Conservation (phyloP, 768 basidiomycete genomes). For the Macrolepiota albuminosa region DNA sequence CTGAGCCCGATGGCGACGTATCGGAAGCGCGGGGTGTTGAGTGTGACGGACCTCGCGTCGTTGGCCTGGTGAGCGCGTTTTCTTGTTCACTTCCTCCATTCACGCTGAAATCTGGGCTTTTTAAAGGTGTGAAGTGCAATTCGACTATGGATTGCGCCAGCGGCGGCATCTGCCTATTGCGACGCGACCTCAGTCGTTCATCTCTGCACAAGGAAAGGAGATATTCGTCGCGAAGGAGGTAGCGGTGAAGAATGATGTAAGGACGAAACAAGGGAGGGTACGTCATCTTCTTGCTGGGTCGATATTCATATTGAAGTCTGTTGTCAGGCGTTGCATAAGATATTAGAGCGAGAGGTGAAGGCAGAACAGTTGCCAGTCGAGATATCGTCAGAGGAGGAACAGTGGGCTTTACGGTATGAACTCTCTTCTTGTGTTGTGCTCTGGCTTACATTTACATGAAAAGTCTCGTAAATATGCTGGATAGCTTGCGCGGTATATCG, state of each 20-base stretch:
- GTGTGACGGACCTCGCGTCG: constrained; percentile 59
- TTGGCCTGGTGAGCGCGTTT: constrained; percentile 51
- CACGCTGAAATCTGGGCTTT: background rate
- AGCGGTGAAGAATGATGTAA: constrained; percentile 51
- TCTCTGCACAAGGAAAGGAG: constrained; percentile 51
- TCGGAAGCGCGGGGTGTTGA: constrained; percentile 41
- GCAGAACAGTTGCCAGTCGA: constrained; percentile 51
- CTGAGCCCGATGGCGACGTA: constrained; percentile 38
- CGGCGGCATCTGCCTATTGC: constrained; percentile 43
- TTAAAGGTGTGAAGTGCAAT: constrained; percentile 76
- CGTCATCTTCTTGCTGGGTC: constrained; percentile 8
- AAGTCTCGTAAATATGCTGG: constrained; percentile 73
- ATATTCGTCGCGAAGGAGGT: constrained; percentile 50
- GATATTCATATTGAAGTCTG: background rate
- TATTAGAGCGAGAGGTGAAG: constrained; percentile 68
- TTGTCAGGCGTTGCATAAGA: constrained; percentile 65
- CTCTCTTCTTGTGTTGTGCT: background rate
- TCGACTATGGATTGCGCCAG: constrained; percentile 70
- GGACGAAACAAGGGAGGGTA: constrained; percentile 52
- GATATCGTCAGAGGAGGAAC: constrained; percentile 56
- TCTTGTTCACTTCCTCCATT: background rate
- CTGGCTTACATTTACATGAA: background rate
- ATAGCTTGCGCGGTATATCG: constrained; percentile 51
- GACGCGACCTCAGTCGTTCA: constrained; percentile 51
- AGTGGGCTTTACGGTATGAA: constrained; percentile 70